phyloP scores from a whole-genome alignment of 371 early-diverging fungal species.

The Zopfochytrium polystomum region DNA sequence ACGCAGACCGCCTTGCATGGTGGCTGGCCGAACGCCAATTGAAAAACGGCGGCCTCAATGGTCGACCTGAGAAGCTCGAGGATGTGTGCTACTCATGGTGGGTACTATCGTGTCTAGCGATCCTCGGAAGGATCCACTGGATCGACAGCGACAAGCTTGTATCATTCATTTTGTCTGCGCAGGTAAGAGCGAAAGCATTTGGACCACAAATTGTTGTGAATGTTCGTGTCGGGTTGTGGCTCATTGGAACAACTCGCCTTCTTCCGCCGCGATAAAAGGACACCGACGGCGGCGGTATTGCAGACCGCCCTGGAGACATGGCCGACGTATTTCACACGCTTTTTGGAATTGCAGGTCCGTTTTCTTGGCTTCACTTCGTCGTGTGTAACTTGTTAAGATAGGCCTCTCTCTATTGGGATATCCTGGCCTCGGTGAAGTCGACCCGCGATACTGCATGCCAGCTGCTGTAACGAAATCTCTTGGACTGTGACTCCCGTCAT shows the following conservation, averaged over 20 bases:
- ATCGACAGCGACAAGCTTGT: conserved; percentile 75
- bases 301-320: conserved; percentile 91
- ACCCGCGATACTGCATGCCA: conserved; percentile 95
- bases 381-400: conserved; percentile 4
- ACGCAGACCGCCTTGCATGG: conserved; percentile 68
- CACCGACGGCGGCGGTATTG: conserved; percentile 86
- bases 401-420: conserved; percentile 83
- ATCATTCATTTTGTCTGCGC: conserved; percentile 79
- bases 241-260: too few species aligned
- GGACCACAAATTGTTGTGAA: neutral
- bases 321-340: conserved; percentile 96
- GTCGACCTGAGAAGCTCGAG: conserved; percentile 95
- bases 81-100: conserved; percentile 99
- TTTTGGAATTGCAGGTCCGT: conserved; percentile 84
- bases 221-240: conserved; percentile 1
- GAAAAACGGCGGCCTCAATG: conserved; percentile 92
- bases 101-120: conserved; percentile 89
- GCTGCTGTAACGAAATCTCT: conserved; percentile 62
- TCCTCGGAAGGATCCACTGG: conserved; percentile 80
- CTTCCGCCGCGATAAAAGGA: too few species aligned
- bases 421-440: conserved; percentile 66
- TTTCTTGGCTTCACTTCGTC: conserved; percentile 16
- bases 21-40: conserved; percentile 95
- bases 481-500: conserved; percentile 12
- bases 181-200: conserved; percentile 51